Conservation (phyloP, 2,329 filamentous ascomycete species). For the Aspergillus alliaceus region DNA sequence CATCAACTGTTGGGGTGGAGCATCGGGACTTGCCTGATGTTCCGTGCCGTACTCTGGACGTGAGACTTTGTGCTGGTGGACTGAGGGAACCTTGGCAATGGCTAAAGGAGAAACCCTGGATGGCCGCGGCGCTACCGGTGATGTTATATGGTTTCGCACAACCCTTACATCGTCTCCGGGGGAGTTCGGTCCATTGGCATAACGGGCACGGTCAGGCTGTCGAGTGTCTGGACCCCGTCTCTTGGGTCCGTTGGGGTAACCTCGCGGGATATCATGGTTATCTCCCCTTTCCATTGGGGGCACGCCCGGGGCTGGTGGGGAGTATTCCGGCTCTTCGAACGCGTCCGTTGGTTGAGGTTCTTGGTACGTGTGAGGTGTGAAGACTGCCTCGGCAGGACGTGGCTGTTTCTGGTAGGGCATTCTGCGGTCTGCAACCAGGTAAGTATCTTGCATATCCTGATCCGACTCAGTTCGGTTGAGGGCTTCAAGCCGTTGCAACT, state of each 20-base stretch:
- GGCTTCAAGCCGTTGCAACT: conserved; percentile 39
- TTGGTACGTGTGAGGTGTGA: conserved; percentile 19
- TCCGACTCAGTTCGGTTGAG: conserved; percentile 37
- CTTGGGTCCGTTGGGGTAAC: conserved; percentile 33
- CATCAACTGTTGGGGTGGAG: conserved; percentile 42
- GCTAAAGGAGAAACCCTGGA: conserved; percentile 64
- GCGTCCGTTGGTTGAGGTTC: conserved; percentile 29
- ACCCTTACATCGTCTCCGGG: conserved; percentile 57
- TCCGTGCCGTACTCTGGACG: conserved; percentile 37
- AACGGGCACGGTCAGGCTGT: conserved; percentile 41
- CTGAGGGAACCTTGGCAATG: conserved; percentile 50
- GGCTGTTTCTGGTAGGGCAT: conserved; percentile 28
- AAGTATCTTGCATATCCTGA: conserved; percentile 41
- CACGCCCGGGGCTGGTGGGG: conserved; percentile 45
- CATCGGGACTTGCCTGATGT: conserved; percentile 46
- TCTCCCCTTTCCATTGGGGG: conserved; percentile 31
- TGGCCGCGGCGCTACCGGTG: conserved; percentile 73
- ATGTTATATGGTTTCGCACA: conserved; percentile 71
- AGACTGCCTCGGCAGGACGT: conserved; percentile 22
- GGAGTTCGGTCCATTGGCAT: conserved; percentile 40
- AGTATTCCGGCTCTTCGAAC: conserved; percentile 50
- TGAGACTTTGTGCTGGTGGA: conserved; percentile 57
- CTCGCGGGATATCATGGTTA: conserved; percentile 24
- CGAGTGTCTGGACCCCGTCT: conserved; percentile 40
- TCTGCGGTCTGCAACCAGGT: conserved; percentile 39